phyloP scores from a whole-genome alignment of 768 basidiomycete species.

The Boletus sp. region DNA sequence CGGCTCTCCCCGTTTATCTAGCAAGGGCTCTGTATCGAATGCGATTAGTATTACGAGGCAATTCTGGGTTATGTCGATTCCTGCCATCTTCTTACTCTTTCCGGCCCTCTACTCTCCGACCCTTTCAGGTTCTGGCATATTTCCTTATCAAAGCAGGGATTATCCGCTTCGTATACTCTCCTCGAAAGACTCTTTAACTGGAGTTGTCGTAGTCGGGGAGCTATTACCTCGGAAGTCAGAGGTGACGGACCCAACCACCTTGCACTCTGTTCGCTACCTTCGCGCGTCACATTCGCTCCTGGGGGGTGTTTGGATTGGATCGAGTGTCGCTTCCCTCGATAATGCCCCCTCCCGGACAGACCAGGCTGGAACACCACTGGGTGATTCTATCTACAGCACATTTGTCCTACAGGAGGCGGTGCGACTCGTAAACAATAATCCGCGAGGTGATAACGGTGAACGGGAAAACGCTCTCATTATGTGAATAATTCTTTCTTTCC shows the following conservation, averaged over 20 bases:
- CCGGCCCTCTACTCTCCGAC: slow-evolving; percentile 51
- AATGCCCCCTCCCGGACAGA: slow-evolving; percentile 45
- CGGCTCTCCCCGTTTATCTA: neutral
- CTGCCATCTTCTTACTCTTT: slow-evolving; percentile 38
- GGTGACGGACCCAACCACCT: slow-evolving; percentile 25
- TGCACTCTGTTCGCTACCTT: slow-evolving; percentile 58
- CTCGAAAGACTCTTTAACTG: slow-evolving; percentile 69
- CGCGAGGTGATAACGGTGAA: slow-evolving; percentile 33
- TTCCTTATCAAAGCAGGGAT: slow-evolving; percentile 50
- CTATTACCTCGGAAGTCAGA: slow-evolving; percentile 40
- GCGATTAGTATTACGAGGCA: neutral
- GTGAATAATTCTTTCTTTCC: slow-evolving; percentile 41
- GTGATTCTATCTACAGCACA: slow-evolving; percentile 79
- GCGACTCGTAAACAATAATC: slow-evolving; percentile 60
- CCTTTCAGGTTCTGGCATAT: slow-evolving; percentile 50
- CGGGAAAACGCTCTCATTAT: slow-evolving; percentile 66
- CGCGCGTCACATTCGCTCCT: slow-evolving; percentile 65
- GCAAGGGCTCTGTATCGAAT: neutral
- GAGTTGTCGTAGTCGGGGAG: slow-evolving; percentile 82
- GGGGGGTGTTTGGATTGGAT: slow-evolving; percentile 78
- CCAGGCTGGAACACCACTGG: slow-evolving; percentile 51
- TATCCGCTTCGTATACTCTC: slow-evolving; percentile 66
- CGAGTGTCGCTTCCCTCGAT: slow-evolving; percentile 43
- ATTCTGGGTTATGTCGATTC: slow-evolving; percentile 18
- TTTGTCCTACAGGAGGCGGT: slow-evolving; percentile 88